Conservation (phyloP, 805 yeast species). For the Saturnispora dispora region DNA sequence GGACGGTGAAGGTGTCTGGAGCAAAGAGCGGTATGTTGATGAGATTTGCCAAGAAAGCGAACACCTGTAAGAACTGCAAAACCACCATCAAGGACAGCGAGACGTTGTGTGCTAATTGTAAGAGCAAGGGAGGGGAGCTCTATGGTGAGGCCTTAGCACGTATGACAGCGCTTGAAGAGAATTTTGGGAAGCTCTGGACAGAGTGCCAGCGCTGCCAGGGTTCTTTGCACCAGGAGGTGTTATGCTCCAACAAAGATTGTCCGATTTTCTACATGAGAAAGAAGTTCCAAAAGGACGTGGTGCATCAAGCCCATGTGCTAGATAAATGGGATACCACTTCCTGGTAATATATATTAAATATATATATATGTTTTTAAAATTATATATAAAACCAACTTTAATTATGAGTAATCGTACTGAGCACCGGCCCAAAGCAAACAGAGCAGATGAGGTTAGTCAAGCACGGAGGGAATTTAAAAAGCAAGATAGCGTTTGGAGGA, state of each 20-base stretch:
- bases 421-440: background rate
- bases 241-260: constrained; percentile 93
- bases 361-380: background rate
- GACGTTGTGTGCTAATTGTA: constrained; percentile 67
- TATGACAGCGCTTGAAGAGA: constrained; percentile 70
- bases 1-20: constrained; percentile 63
- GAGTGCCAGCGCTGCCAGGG: constrained; percentile 98
- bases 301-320: constrained; percentile 47
- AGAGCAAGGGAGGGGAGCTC: constrained; percentile 59
- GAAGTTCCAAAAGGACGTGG: constrained; percentile 68
- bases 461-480: background rate
- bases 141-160: constrained; percentile 76
- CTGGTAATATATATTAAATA: constrained; percentile 32
- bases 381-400: background rate
- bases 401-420: background rate
- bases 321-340: constrained; percentile 54
- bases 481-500: background rate
- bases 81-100: constrained; percentile 55
- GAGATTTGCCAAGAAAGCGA: constrained; percentile 86
- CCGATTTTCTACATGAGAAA: constrained; percentile 96
- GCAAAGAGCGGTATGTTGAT: constrained; percentile 76
- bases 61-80: constrained; percentile 81
- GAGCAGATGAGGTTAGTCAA: background rate
- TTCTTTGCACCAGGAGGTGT: constrained; percentile 86
- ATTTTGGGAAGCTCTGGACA: constrained; percentile 89